Evolutionary conservation across 768 basidiomycete genomes (phyloP), one percentile per base, ranked within the genome.

Genomic region (Wakefieldia striispora): DNA sequence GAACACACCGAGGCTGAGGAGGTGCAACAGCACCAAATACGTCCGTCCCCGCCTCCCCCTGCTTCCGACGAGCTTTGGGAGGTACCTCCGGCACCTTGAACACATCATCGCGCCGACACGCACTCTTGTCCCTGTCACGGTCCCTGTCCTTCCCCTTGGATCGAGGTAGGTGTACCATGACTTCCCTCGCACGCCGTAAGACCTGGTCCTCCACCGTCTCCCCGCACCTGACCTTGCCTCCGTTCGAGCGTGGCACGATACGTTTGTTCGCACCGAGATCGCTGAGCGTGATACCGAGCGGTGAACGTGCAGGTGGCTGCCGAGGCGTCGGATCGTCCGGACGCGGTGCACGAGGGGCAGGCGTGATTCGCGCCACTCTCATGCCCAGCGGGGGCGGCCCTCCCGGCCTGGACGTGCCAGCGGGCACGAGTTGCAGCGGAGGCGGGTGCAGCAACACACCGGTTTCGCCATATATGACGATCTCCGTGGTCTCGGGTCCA

Each of bases 271-370:
- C 58, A 6, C 56, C 53, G 9, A 62, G 51, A 20, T 61, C 55
- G 2, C 52, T 40, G 4, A 63, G 44, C 10, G 44, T 49, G 23
- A 5, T 27, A 21, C 33, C 54, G 9, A 50, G 26, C 33, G 14
- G 6, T 20, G 70, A 54, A 39, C 72, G 47, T 7, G 57, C 53
- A 4, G 86, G 84, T 0, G 87, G 86, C 24, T 76, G 73, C 16
- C 88, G 84, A 8, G 88, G 88, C 6, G 83, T 88, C 0, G 87
- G 88, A 52, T 91, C 88, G 53, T 91, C 88, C 0, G 88, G 88
- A 31, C 88, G 74, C 4, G 84, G 84, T 0, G 60, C 52, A 2
- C 57, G 72, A 40, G 75, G 70, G 14, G 65, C 60, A 57, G 77
- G 62, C 9, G 75, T 72, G 51, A 88, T 75, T 35, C 83, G 79